A percentile compares a stretch with the other conserved stretches of the same genome.
Evolutionary conservation across 2,329 filamentous ascomycete species (phyloP).

Genomic region (Graphilbum fragrans): DNA sequence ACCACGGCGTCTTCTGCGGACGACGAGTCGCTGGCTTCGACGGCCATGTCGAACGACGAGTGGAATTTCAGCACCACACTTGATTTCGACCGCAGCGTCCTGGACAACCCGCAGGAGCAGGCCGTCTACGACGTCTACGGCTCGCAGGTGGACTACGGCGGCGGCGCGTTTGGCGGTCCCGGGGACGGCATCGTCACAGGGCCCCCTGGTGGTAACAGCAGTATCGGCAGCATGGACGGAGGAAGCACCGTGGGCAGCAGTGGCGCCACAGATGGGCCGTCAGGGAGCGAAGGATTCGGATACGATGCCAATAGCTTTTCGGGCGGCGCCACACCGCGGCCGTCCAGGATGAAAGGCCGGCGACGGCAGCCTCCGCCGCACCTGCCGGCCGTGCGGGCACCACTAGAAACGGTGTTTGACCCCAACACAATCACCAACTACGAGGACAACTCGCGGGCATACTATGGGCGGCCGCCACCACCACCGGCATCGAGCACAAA

Average conservation of each 20-base stretch:
- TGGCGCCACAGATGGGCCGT: too few species aligned
- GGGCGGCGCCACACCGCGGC: conserved; percentile 30
- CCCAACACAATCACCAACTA: conserved; percentile 54
- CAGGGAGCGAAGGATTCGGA: too few species aligned
- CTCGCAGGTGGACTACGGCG: conserved; percentile 35
- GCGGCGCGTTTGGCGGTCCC: conserved; percentile 20
- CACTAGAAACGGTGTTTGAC: conserved; percentile 53
- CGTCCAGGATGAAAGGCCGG: conserved; percentile 35
- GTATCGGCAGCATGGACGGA: conserved; percentile 13
- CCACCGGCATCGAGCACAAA: conserved; percentile 17
- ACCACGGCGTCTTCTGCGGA: conserved; percentile 14
- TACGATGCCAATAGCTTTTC: not conserved
- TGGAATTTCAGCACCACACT: conserved; percentile 58
- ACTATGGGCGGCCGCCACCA: conserved; percentile 39
- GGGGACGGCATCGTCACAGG: conserved; percentile 28
- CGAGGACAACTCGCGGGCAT: conserved; percentile 48
- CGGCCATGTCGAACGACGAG: conserved; percentile 40
- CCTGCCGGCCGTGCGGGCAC: conserved; percentile 43
- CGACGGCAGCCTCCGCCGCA: conserved; percentile 45
- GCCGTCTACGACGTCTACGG: conserved; percentile 48
- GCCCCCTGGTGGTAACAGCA: not conserved
- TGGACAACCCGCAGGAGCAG: conserved; percentile 39
- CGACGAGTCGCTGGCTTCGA: conserved; percentile 22
- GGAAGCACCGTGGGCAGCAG: conserved; percentile 16
- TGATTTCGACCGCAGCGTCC: conserved; percentile 48